Base-by-base conservation (phyloP, 768 basidiomycete species). In the Lactarius pseudohatsudake region DNA sequence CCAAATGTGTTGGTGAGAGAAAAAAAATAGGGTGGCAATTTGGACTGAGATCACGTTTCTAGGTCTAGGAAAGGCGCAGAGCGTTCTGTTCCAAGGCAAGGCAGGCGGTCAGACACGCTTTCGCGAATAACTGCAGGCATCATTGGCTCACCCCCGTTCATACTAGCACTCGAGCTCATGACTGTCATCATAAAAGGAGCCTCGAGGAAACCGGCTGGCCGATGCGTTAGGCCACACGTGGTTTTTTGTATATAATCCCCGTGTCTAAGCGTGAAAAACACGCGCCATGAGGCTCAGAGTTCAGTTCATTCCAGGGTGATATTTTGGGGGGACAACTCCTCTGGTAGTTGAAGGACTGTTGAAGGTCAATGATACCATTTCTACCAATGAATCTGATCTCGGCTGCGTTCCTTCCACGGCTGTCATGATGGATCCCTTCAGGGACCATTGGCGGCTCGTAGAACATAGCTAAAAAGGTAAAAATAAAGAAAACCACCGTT, bases 321-420 rank as follows among this genome's bases (percentile, higher is more conserved):
- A 34, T 30, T 7, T 32, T 32, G 8, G 16, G n/a, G 40, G 54
- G 15, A 28, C 61, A 30, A 32, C 40, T 0, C 9, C 20, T 32
- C 22, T 18, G 30, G 45, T 22, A 26, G 13, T 50, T 30, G 16
- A 38, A 16, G n/a, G n/a, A n/a, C 45, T 45, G 43, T 43, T 10
- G 22, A n/a, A 16, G 26, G 50, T 0, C 22, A 53, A 47, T 50
- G 43, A n/a, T n/a, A 26, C 41, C 18, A 45, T 56, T 55, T 32
- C 59, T n/a, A 38, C 55, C 36, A 36, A 47, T 61, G 38, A 61
- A 65, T 61, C 64, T 65, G 38, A 65, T 65, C 64, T 65, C 64
- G 64, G 54, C 11, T 41, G 20, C 40, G 6, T 36, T 53, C 26
- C 54, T 41, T 15, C 26, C 20, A 47, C 8, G 50, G 22, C 10